These are phyloP conservation scores for Cercospora citrullina DNA, from an alignment of 2,329 filamentous ascomycete species.

Conservation along the genomic window DNA sequence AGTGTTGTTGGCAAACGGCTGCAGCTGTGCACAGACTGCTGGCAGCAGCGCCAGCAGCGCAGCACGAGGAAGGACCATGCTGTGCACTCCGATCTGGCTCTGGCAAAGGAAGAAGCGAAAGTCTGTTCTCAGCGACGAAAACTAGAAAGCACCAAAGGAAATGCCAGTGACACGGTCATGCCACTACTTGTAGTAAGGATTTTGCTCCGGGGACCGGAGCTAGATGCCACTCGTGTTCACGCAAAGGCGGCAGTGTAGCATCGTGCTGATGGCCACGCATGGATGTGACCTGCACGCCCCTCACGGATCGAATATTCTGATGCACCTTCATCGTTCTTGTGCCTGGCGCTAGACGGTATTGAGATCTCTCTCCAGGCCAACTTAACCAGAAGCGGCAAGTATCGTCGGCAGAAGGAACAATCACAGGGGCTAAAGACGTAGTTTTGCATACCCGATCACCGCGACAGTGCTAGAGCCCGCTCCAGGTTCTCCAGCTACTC, in stretches of 20 bases:
- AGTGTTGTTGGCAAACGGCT: conserved; percentile 26
- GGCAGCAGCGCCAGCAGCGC: conserved; percentile 36
- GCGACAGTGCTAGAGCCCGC: background rate
- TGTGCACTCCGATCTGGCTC: conserved; percentile 1
- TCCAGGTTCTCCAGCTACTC: background rate
- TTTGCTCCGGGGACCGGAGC: background rate
- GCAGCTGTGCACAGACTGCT: conserved; percentile 33
- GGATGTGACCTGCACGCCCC: background rate
- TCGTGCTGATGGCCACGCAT: background rate
- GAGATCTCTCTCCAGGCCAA: background rate
- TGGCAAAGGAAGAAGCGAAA: background rate
- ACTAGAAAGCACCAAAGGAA: background rate
- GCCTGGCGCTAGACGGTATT: conserved; percentile 5
- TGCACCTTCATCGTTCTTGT: background rate
- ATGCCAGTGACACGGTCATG: background rate
- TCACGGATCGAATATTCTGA: conserved; percentile 9
- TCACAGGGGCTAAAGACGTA: background rate
- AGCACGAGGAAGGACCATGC: conserved; percentile 29
- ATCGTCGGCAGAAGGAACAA: background rate
- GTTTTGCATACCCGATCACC: background rate
- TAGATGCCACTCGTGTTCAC: background rate
- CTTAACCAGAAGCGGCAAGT: conserved; percentile 3
- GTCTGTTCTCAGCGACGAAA: background rate
- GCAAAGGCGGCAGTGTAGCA: background rate
- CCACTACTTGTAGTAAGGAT: conserved; percentile 1